A percentile compares a stretch with the other conserved stretches of the same genome.
phyloP scores from a whole-genome alignment of 1,139 yeast species.

The Magnusiomyces ingens region DNA sequence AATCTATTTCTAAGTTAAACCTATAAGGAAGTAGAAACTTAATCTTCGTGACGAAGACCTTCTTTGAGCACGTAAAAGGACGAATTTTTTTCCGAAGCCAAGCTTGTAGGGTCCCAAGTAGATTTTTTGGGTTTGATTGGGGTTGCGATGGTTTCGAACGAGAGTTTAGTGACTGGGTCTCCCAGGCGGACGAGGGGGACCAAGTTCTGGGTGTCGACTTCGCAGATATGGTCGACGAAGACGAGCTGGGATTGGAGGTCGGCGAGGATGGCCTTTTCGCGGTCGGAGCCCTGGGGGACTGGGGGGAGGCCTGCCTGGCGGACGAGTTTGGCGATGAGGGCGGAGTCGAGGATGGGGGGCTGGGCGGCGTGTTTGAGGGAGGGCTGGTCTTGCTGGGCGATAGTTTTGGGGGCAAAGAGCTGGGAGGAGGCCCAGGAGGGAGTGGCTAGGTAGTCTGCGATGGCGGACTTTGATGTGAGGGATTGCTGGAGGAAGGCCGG shows the following conservation, averaged over 20 bases:
- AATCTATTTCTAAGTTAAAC: background rate
- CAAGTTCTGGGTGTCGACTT: slow-evolving; percentile 30
- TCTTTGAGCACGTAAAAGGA: slow-evolving; percentile 29
- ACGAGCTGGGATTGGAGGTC: slow-evolving; percentile 33
- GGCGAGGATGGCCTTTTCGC: slow-evolving; percentile 20
- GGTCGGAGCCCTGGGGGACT: slow-evolving; percentile 18
- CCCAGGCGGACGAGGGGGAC: slow-evolving; percentile 32
- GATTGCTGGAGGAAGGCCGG: slow-evolving; percentile 11
- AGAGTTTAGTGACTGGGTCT: slow-evolving; percentile 12
- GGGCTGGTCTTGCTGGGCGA: background rate
- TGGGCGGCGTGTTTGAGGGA: background rate
- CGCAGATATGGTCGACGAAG: slow-evolving; percentile 32
- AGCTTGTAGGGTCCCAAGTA: slow-evolving; percentile 28
- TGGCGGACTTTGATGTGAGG: slow-evolving; percentile 16
- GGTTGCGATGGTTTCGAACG: background rate
- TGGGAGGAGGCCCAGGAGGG: slow-evolving; percentile 29
- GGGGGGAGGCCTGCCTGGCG: slow-evolving; percentile 26
- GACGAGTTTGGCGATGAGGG: slow-evolving; percentile 24
- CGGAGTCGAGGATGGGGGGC: slow-evolving; percentile 17
- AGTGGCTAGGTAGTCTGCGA: slow-evolving; percentile 17
- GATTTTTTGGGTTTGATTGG: background rate
- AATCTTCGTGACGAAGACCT: slow-evolving; percentile 24
- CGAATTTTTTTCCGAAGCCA: slow-evolving; percentile 26
- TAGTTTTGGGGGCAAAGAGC: slow-evolving; percentile 11
- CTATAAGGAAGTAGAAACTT: background rate